phyloP scores from a whole-genome alignment of 208 protist genomes.

The Trypanosoma vivax region DNA sequence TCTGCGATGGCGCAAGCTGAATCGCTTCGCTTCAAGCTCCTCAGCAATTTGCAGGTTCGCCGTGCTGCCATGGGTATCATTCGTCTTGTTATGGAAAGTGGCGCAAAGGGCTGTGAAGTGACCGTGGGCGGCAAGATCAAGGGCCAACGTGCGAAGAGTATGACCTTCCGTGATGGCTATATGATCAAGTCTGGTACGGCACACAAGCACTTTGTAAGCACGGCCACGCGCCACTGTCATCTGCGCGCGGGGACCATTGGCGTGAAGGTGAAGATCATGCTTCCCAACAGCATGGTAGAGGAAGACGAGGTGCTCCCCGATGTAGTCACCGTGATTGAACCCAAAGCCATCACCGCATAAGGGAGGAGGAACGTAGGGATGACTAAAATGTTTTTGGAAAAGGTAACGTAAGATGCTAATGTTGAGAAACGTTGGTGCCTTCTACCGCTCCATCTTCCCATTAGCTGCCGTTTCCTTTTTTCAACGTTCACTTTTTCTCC shows the following conservation, averaged over 20 bases:
- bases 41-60: slow-evolving; percentile 97
- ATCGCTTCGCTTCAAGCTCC: slow-evolving; percentile 97
- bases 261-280: slow-evolving; percentile 99
- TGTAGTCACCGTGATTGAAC: slow-evolving; percentile 75
- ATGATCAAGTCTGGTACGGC: slow-evolving; percentile 98
- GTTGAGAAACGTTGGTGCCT: no score
- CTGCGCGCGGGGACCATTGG: slow-evolving; percentile 98
- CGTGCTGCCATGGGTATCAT: slow-evolving; percentile 98
- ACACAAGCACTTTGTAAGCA: slow-evolving; percentile 93
- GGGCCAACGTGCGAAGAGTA: slow-evolving; percentile 98
- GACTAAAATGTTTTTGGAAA: no score
- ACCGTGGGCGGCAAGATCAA: slow-evolving; percentile 99
- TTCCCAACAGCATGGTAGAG: slow-evolving; percentile 71
- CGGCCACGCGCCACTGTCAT: slow-evolving; percentile 95
- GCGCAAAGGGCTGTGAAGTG: slow-evolving; percentile 98
- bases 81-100: slow-evolving; percentile 97
- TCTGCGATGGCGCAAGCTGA: slow-evolving; percentile 98
- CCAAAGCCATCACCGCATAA: slow-evolving; percentile 16
- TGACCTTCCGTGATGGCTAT: slow-evolving; percentile 99
- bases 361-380: not conserved
- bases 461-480: no score
- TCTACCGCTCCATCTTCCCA: no score
- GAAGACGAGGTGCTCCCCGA: slow-evolving; percentile 62
- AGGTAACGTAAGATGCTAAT: no score
- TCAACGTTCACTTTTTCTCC: no score